phyloP scores from a whole-genome alignment of 345 rosid genomes.

The Bruguiera sexangula region DNA sequence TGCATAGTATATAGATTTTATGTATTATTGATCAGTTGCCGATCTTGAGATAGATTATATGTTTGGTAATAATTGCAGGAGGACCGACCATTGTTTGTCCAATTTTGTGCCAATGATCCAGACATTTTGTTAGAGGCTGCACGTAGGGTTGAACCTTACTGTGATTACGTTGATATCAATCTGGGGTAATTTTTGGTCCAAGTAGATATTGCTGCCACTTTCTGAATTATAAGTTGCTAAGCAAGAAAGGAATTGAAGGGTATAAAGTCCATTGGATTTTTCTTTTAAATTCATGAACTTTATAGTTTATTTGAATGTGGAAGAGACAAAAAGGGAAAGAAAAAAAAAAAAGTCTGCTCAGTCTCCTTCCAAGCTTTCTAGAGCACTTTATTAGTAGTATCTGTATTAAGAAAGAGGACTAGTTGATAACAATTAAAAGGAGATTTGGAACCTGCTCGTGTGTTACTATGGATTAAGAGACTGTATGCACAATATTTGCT shows the following conservation, averaged over 20 bases:
- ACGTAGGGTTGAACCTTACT: slow-evolving; percentile 62
- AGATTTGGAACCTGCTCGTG: background rate
- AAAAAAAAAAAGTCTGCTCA: background rate
- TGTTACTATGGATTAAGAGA: background rate
- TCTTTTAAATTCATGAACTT: background rate
- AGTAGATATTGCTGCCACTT: too few species aligned
- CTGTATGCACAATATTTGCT: background rate
- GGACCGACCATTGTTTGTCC: slow-evolving; percentile 92
- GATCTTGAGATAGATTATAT: background rate
- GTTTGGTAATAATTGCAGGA: slow-evolving; percentile 48
- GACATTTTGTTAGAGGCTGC: slow-evolving; percentile 76
- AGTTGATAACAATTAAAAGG: too few species aligned
- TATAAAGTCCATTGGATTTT: too few species aligned
- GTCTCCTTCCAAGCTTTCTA: too few species aligned
- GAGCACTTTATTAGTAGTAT: background rate
- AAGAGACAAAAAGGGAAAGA: background rate
- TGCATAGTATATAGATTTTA: too few species aligned
- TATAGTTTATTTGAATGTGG: background rate
- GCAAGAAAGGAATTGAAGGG: too few species aligned
- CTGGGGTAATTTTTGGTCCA: slow-evolving; percentile 51
- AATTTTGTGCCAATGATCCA: slow-evolving; percentile 96
- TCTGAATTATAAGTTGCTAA: too few species aligned
- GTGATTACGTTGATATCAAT: slow-evolving; percentile 93
- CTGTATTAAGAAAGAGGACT: background rate
- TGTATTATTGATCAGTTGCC: too few species aligned